Base-by-base conservation (phyloP, 306 rosid species). In the Cyclanthera cordifolia region DNA sequence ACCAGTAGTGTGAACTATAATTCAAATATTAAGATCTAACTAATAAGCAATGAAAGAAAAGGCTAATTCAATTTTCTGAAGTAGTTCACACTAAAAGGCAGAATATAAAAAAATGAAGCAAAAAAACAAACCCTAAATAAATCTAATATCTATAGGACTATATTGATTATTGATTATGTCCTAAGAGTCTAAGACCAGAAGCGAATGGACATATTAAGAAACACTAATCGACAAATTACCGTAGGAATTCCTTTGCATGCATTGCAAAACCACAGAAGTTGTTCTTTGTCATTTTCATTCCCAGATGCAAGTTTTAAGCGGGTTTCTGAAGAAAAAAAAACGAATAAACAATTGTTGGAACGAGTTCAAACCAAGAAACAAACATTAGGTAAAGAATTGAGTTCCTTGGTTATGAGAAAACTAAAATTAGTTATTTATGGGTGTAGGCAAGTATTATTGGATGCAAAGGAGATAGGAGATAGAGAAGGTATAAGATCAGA, bases 221-320 rank as follows among this genome's bases (percentile, higher is more conserved):
- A 47, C 51, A 16, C 5, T 5, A 54, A 15, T 50, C 53, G 50
- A 72, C 24, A 41, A 47, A 48, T 55, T 75, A 94, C 99, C 95
- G 83, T 88, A 21, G 96, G 89, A 76, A 90, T 94, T 85, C 99
- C 99, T 78, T 90, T 94, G 95, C 99, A 94, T 30, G 99, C 97
- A 81, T 90, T 80, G 76, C 87, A 88, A 81, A 94, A 90, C 89
- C 79, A 80, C 58, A 82, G 79, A 76, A 94, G 90, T 73, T 88
- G 99, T 75, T 85, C 90, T 81, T 66, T 79, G 76, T 88, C 90
- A 50, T 74, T 81, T 76, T 90, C 96, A 78, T 32, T 80, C 41
- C 81, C 97, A 74, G 99, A 82, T 30, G 87, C 97, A 85, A 94
- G 95, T 83, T 79, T 94, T 67, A 88, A 10, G 37, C 85, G 96